Evolutionary conservation across 495 filamentous ascomycete species (phyloP), one percentile per base, ranked within the genome.

Genomic region (Tuber indicum): DNA sequence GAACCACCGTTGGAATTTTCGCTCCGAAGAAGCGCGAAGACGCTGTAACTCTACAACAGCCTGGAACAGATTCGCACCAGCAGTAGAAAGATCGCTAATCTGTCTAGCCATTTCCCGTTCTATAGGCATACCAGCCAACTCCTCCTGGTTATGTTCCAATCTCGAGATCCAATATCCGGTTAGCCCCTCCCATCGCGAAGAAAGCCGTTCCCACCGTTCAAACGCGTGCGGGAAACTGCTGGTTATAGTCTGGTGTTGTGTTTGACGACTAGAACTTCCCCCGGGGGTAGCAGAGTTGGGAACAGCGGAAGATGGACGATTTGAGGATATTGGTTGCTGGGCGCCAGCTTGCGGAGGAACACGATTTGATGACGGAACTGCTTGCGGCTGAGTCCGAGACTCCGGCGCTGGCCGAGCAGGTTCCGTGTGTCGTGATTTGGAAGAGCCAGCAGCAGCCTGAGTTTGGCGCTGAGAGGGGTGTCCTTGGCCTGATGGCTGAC

Each of bases 1-100:
- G 85, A 98, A 98, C 96, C 96, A 99, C 62, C 96, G 91, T 84
- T 98, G 96, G 84, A 99, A 99, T 83, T 98, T 98, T 49, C 96
- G 89, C 84, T 98, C 96, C 2, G 94, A 97, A 36, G 93, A 96
- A 32, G 96, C 96, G 36, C 96, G 93, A 21, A 99, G 87, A n/a
- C 96, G 91, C 82, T 99, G 96, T 46, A 99, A 86, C 83, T 99
- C 96, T 21, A 99, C 95, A 2, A 99, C 94, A 9, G 96, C 96
- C 83, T 98, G 96, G 84, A 99, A 99, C 10, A 99, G 88, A 82
- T 98, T 99, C 36, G 96, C 96, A 41, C 96, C 96, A 7, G 96
- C 96, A 23, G 96, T 96, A 42, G 95, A 97, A 17, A 99, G 88
- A 83, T 99, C 96, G 0, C 92, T 96, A 71, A 99, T 94, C 83